Percentiles rank a stretch among this genome's conserved stretches.
These are phyloP conservation scores for Ogataea parapolymorpha DNA, from an alignment of 805 yeast genomes.

Conservation along the genomic window DNA sequence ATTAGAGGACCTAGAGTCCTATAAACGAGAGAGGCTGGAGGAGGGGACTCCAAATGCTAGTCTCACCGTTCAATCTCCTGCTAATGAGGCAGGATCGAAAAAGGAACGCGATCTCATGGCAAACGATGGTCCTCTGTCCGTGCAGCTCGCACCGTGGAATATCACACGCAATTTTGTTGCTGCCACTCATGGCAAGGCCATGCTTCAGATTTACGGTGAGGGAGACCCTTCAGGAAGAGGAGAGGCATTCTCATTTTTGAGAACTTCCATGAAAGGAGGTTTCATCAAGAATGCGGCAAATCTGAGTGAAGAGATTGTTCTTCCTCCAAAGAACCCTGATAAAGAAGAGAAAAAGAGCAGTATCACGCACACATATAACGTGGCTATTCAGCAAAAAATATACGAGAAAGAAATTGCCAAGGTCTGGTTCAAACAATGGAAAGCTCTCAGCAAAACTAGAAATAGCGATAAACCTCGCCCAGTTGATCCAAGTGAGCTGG, in stretches of 20 bases:
- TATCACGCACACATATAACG: constrained; percentile 71
- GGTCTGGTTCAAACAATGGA: constrained; percentile 85
- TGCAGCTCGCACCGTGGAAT: constrained; percentile 92
- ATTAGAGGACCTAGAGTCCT: constrained; percentile 74
- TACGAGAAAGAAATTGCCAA: constrained; percentile 87
- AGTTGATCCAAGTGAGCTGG: constrained; percentile 15
- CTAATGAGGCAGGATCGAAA: constrained; percentile 11
- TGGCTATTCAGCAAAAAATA: constrained; percentile 81
- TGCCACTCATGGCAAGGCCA: constrained; percentile 95
- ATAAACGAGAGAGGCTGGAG: constrained; percentile 38
- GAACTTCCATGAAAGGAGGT: constrained; percentile 95
- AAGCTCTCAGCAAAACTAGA: constrained; percentile 44
- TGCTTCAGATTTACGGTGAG: constrained; percentile 90
- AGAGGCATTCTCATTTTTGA: constrained; percentile 80
- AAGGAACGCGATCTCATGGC: constrained; percentile 33
- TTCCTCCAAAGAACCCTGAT: constrained; percentile 20
- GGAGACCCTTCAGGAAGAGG: constrained; percentile 95
- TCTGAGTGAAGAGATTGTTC: constrained; percentile 13
- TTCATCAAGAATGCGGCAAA: constrained; percentile 40
- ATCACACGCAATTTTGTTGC: constrained; percentile 85
- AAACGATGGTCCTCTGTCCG: constrained; percentile 64
- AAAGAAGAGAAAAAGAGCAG: constrained; percentile 37
- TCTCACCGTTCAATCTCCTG: constrained; percentile 4
- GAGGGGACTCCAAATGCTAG: constrained; percentile 10
- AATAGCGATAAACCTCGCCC: constrained; percentile 23